These are phyloP conservation scores for Trichophyton mentagrophytes DNA, from an alignment of 2,329 filamentous ascomycete genomes.

Conservation along the genomic window DNA sequence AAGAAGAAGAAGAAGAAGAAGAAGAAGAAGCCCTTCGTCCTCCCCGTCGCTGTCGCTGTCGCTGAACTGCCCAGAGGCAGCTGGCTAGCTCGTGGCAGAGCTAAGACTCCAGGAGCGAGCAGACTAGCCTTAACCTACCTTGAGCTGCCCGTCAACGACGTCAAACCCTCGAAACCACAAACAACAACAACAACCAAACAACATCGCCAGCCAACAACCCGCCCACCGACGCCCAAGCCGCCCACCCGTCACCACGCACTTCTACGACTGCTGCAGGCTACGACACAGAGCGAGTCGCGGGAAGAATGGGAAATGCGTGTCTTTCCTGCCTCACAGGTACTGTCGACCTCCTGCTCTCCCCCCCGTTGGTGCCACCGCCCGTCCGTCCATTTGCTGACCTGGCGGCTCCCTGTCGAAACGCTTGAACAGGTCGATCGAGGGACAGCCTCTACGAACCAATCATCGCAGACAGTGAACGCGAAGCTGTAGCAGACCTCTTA, in stretches of 20 bases:
- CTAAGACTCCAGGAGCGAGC: no score
- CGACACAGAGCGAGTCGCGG: not conserved
- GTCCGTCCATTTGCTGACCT: constrained; percentile 23
- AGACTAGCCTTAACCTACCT: no score
- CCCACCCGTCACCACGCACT: not conserved
- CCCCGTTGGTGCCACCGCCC: constrained; percentile 29
- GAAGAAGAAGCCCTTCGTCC: not conserved
- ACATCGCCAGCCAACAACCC: not conserved
- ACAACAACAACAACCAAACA: not conserved
- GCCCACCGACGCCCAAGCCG: not conserved
- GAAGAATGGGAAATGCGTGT: constrained; percentile 28
- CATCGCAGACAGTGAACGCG: constrained; percentile 87
- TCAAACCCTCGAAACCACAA: not conserved
- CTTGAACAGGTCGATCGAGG: constrained; percentile 53
- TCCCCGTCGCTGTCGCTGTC: not conserved
- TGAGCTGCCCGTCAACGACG: no score
- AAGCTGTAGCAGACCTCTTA: constrained; percentile 88
- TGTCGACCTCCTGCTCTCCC: constrained; percentile 16
- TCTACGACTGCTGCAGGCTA: not conserved
- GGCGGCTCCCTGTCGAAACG: constrained; percentile 22
- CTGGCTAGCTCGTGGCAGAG: no score
- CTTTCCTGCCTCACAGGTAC: constrained; percentile 29
- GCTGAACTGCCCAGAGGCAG: no score
- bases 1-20: no score
- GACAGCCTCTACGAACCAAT: constrained; percentile 77